phyloP scores from a whole-genome alignment of 345 rosid species.

The Ceriops tagal region DNA sequence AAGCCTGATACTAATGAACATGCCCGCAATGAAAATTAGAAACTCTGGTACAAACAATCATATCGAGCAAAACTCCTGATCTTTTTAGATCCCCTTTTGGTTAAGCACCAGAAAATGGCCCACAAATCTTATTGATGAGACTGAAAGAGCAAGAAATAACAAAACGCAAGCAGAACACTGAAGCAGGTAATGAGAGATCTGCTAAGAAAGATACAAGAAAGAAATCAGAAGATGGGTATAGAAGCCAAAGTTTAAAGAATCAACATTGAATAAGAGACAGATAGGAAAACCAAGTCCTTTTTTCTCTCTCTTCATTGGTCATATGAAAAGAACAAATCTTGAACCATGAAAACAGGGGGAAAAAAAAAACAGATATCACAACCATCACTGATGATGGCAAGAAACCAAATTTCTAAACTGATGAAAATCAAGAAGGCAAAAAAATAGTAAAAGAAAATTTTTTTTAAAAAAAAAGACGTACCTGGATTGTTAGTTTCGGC shows the following conservation, averaged over 20 bases:
- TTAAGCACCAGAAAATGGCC: neutral
- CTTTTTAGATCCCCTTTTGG: neutral
- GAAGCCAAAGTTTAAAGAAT: neutral
- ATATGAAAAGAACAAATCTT: conserved; percentile 8
- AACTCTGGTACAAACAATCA: conserved; percentile 2
- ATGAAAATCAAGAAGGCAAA: conserved; percentile 16
- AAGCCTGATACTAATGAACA: conserved; percentile 5
- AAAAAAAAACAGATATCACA: conserved; percentile 15
- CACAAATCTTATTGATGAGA: too few species aligned
- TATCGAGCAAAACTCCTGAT: neutral
- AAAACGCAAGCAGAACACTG: neutral
- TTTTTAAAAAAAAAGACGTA: conserved; percentile 12
- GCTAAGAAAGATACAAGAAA: conserved; percentile 2
- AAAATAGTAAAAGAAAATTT: neutral
- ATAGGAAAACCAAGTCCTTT: neutral
- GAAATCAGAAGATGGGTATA: neutral
- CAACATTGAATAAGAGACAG: neutral
- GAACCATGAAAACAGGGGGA: neutral
- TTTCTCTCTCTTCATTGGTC: too few species aligned
- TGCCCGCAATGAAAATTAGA: neutral
- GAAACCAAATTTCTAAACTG: conserved; percentile 1
- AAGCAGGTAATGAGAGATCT: conserved; percentile 21
- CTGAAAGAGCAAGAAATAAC: too few species aligned
- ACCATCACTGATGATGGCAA: neutral
- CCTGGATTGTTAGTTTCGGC: conserved; percentile 42